These are phyloP conservation scores for Psilocybe mexicana DNA, from an alignment of 1,284 basidiomycete species.

Conservation along the genomic window DNA sequence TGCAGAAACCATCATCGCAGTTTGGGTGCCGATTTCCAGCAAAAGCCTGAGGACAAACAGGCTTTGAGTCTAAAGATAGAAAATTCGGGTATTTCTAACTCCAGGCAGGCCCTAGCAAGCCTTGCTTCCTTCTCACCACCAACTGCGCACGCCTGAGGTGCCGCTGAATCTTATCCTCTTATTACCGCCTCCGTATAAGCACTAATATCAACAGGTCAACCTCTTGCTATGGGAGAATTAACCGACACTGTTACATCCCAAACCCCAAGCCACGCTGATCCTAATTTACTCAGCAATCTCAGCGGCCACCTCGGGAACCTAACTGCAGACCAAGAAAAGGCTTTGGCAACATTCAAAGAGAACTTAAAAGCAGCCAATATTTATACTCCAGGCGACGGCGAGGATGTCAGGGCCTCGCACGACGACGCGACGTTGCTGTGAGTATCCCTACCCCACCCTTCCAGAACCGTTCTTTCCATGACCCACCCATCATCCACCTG, in stretches of 20 bases:
- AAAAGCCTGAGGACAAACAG: too few species aligned
- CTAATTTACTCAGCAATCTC: constrained; percentile 25
- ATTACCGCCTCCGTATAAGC: too few species aligned
- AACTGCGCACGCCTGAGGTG: too few species aligned
- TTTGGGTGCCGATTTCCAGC: too few species aligned
- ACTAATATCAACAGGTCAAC: too few species aligned
- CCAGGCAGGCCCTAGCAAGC: too few species aligned
- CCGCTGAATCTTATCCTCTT: too few species aligned
- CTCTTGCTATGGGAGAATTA: neutral
- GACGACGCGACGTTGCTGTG: constrained; percentile 71
- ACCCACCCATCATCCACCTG: neutral
- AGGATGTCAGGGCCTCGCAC: constrained; percentile 44
- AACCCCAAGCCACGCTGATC: neutral
- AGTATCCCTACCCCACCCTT: constrained; percentile 25
- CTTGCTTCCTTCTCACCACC: too few species aligned
- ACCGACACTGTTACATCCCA: neutral
- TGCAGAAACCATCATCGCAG: too few species aligned
- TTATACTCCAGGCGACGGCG: constrained; percentile 42
- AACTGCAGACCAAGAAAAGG: constrained; percentile 44
- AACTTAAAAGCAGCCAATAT: constrained; percentile 48
- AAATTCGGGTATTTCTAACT: too few species aligned
- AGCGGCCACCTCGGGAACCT: constrained; percentile 58
- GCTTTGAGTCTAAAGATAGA: too few species aligned
- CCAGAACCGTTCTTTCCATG: neutral
- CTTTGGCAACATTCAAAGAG: constrained; percentile 53